Conservation (phyloP, 1,284 basidiomycete species). For the Uromyces viciae-fabae region DNA sequence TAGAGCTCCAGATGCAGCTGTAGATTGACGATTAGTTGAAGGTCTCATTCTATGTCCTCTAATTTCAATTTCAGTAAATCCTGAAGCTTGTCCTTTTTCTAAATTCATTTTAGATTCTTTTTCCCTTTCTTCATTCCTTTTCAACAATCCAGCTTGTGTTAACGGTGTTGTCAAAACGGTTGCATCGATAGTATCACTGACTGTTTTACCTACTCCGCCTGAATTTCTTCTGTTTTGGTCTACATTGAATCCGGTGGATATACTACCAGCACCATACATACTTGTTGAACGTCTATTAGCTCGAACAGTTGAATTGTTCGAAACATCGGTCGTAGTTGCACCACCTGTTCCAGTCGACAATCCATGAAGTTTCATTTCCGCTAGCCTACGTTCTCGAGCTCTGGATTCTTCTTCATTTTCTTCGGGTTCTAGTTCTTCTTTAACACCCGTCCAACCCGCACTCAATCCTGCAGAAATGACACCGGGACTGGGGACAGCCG, state of each 20-base stretch:
- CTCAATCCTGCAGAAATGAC: constrained; percentile 64
- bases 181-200: constrained; percentile 48
- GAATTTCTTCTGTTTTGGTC: constrained; percentile 53
- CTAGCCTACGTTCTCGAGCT: constrained; percentile 76
- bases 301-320: constrained; percentile 56
- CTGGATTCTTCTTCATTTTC: constrained; percentile 83
- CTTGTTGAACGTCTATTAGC: constrained; percentile 55
- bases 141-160: constrained; percentile 70
- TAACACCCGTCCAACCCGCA: constrained; percentile 57
- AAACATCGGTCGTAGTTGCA: neutral
- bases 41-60: constrained; percentile 35
- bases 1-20: constrained; percentile 11
- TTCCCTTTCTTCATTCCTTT: constrained; percentile 74
- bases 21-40: neutral
- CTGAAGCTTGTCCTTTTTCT: constrained; percentile 66
- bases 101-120: constrained; percentile 68
- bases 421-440: constrained; percentile 56
- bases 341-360: neutral
- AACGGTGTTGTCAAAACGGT: constrained; percentile 57
- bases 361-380: constrained; percentile 87
- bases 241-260: constrained; percentile 47
- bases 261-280: constrained; percentile 52
- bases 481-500: constrained; percentile 64
- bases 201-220: constrained; percentile 50
- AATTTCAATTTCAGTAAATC: constrained; percentile 67